Evolutionary conservation across 1,284 basidiomycete species (phyloP).

Genomic region (Moesziomyces parantarcticus): DNA sequence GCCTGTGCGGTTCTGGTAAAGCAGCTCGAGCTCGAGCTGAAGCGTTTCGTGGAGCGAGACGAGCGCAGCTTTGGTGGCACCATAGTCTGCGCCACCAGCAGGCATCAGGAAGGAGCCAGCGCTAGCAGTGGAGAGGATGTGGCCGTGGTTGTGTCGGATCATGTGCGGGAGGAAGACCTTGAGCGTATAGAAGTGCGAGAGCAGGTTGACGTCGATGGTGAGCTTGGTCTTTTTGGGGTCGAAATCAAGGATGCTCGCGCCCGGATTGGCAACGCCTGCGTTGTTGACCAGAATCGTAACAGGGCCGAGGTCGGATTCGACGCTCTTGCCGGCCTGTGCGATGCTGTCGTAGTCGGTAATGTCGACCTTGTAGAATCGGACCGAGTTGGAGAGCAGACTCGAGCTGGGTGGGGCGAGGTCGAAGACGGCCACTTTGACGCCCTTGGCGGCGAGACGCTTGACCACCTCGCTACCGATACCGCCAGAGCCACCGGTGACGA

Average conservation of each 20-base stretch:
- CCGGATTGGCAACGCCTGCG: conserved; percentile 61
- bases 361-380: conserved; percentile 56
- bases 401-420: conserved; percentile 56
- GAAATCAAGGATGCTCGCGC: conserved; percentile 47
- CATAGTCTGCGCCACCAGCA: conserved; percentile 58
- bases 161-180: conserved; percentile 64
- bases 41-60: conserved; percentile 62
- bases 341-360: conserved; percentile 58
- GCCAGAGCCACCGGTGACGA: conserved; percentile 65
- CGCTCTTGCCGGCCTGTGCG: conserved; percentile 38
- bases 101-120: conserved; percentile 59
- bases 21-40: conserved; percentile 53
- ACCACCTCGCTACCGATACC: conserved; percentile 64
- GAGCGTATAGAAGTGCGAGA: conserved; percentile 58
- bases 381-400: conserved; percentile 9
- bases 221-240: conserved; percentile 45
- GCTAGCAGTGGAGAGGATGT: conserved; percentile 58
- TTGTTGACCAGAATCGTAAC: conserved; percentile 49
- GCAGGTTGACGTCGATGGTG: conserved; percentile 60
- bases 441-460: conserved; percentile 37
- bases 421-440: conserved; percentile 63
- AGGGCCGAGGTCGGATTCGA: conserved; percentile 49
- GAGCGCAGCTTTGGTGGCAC: conserved; percentile 58
- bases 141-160: conserved; percentile 62
- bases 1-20: conserved; percentile 52